Conservation (phyloP, 2,329 filamentous ascomycete genomes). For the Microcyclosporella mali region DNA sequence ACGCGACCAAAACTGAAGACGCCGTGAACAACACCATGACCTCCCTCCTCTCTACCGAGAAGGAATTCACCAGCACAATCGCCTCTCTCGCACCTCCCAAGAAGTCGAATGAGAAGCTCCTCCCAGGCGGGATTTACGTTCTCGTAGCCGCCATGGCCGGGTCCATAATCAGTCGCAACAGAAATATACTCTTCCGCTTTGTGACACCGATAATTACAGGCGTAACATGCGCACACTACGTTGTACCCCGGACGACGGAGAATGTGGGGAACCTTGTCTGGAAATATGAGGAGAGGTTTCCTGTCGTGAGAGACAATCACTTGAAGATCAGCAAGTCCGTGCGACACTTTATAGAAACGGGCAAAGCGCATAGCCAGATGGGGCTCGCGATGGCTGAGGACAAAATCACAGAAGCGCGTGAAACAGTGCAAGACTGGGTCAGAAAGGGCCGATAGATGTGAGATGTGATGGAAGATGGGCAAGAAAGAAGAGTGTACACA, state of each 20-base stretch:
- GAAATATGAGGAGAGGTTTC: conserved; percentile 88
- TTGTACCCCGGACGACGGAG: conserved; percentile 81
- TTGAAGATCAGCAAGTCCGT: conserved; percentile 63
- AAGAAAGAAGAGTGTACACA: too few species aligned
- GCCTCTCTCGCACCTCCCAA: conserved; percentile 80
- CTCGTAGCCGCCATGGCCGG: conserved; percentile 92
- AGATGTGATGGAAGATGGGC: too few species aligned
- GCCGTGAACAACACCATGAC: conserved; percentile 77
- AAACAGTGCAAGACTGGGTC: conserved; percentile 80
- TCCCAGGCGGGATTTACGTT: conserved; percentile 87
- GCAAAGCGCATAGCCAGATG: conserved; percentile 66
- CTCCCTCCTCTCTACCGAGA: conserved; percentile 75
- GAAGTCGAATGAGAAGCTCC: conserved; percentile 78
- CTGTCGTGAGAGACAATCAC: conserved; percentile 76
- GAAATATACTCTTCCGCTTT: conserved; percentile 74
- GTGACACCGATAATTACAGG: conserved; percentile 73
- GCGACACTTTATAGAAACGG: conserved; percentile 64
- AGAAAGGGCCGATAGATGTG: conserved; percentile 58
- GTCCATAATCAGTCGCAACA: conserved; percentile 81
- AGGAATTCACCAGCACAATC: conserved; percentile 81
- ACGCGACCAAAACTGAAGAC: conserved; percentile 70
- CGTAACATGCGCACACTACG: conserved; percentile 72
- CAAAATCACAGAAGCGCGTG: conserved; percentile 68
- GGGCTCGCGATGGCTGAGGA: conserved; percentile 69
- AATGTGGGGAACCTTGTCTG: conserved; percentile 83